phyloP scores from a whole-genome alignment of 208 protist genomes.

The Crithidia acanthocephali region DNA sequence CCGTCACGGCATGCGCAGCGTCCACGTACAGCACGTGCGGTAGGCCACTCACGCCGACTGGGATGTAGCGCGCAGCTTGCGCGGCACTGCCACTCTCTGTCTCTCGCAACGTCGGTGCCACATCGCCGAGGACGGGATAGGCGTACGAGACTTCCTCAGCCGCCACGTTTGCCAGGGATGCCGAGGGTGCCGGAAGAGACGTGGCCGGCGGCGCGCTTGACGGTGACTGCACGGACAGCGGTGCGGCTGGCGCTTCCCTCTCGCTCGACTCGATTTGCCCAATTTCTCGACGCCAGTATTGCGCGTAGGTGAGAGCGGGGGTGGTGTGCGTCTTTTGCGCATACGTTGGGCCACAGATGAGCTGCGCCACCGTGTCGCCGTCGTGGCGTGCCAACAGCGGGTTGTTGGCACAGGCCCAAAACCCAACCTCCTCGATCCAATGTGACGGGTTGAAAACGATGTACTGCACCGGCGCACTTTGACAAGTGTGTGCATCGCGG shows the following conservation, averaged over 20 bases:
- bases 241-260: not conserved
- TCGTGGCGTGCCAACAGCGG: constrained; percentile 41
- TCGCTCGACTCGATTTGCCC: not conserved
- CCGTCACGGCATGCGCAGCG: constrained; percentile 36
- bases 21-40: constrained; percentile 60
- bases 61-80: constrained; percentile 25
- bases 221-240: not conserved
- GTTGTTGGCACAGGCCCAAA: constrained; percentile 79
- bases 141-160: constrained; percentile 25
- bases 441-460: constrained; percentile 63
- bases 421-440: constrained; percentile 84
- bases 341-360: not conserved
- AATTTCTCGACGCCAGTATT: constrained; percentile 18
- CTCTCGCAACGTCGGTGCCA: not conserved
- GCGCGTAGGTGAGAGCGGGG: constrained; percentile 18
- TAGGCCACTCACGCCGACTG: constrained; percentile 66
- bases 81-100: not conserved
- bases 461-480: constrained; percentile 7
- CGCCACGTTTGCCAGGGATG: not conserved
- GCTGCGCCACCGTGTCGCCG: not conserved
- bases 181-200: not conserved
- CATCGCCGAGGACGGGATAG: constrained; percentile 19
- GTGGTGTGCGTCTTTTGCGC: not conserved
- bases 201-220: not conserved
- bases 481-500: not conserved